Base-by-base conservation (phyloP, 805 yeast species). In the Diddensiella transvaalensis region DNA sequence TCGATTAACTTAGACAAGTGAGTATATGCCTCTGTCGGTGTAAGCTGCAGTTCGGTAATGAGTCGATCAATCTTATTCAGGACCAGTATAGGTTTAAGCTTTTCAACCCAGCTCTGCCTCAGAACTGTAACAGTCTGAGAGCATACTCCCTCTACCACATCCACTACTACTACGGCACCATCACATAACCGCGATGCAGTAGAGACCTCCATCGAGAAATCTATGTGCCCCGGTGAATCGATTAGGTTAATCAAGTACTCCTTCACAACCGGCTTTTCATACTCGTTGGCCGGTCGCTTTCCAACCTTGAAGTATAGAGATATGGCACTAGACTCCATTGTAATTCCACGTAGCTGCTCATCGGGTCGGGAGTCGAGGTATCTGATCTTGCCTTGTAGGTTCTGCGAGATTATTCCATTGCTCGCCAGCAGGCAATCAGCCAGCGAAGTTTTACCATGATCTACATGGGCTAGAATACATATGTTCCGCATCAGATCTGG, bases 161-260 rank as follows among this genome's bases (percentile, higher is more conserved):
- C 99, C 2, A 93, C 96, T 13, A 93, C 71, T 0, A 93, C 95
- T 2, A 93, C 85, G 0, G 98, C 96, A 40, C 98, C 98, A 63
- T 93, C 99, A 70, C 98, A 93, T 39, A 93, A 72, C 60, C 99
- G 75, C 1, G 98, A 89, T 1, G 98, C 96, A 0, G 96, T 87
- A 22, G 96, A 87, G 0, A 93, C 99, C 63, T 93, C 99, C 10
- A 95, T 85, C 1, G 96, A 85, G 65, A 93, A 93, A 68, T 93
- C 99, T 51, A 93, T 88, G 60, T 93, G 99, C n/a, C 99, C 99
- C 0, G 99, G 99, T 0, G 98, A 91, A 67, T 93, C 99, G 49
- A 93, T 91, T 59, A 93, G 75, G 62, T 93, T 93, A 61, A 93
- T 84, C 47, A 93, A 70, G 66, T 87, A 86, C 61, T 93, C 96